Evolutionary conservation across 441 rosid species (phyloP).

Genomic region (Arabidopsis hybrid): DNA sequence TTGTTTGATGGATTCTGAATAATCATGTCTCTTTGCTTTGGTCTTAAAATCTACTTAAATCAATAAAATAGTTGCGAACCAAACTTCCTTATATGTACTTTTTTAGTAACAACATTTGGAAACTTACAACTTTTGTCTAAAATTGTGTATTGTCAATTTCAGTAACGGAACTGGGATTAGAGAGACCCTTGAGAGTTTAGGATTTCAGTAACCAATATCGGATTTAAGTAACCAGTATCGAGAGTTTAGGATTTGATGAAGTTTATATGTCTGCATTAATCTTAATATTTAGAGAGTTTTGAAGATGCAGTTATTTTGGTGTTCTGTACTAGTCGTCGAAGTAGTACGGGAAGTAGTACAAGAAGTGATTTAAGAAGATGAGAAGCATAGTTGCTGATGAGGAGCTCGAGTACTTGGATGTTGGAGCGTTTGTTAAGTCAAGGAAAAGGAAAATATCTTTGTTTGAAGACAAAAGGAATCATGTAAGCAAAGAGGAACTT

Average conservation of each 20-base stretch:
- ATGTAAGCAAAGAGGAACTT: too few relatives aligned
- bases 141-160: neutral
- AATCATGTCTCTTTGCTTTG: conserved; percentile 33
- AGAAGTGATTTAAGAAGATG: too few relatives aligned
- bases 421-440: too few relatives aligned
- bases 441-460: too few relatives aligned
- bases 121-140: neutral
- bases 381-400: too few relatives aligned
- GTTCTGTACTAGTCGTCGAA: too few relatives aligned
- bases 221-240: too few relatives aligned
- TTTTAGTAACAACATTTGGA: neutral
- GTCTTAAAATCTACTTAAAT: neutral
- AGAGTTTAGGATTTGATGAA: neutral
- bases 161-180: neutral
- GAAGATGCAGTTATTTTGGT: too few relatives aligned
- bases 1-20: conserved; percentile 31
- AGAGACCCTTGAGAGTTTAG: neutral
- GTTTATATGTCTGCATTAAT: neutral
- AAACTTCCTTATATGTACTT: neutral
- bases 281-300: neutral
- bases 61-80: neutral
- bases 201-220: neutral
- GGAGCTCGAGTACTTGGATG: too few relatives aligned
- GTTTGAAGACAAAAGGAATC: too few relatives aligned
- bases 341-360: too few relatives aligned